phyloP scores from a whole-genome alignment of 108 stramenopile species.

The Skeletonema costatum region DNA sequence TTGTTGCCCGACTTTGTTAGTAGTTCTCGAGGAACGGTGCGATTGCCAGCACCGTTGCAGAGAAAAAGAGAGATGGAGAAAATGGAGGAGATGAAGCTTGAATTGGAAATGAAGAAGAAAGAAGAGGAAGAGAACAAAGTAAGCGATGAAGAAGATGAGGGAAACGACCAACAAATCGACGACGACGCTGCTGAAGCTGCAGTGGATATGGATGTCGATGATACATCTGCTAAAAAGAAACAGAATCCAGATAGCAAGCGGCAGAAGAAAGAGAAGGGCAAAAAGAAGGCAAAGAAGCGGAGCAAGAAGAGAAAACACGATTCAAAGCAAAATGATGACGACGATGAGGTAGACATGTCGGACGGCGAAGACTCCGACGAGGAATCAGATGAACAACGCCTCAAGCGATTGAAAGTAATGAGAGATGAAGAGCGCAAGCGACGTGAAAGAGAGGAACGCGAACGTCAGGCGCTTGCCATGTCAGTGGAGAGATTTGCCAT shows the following conservation, averaged over 20 bases:
- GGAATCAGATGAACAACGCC: slow-evolving; percentile 66
- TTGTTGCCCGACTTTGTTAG: slow-evolving; percentile 91
- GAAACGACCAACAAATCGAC: slow-evolving; percentile 16
- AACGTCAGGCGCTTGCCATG: slow-evolving; percentile 76
- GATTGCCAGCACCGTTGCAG: slow-evolving; percentile 60
- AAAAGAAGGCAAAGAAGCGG: not conserved
- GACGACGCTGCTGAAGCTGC: slow-evolving; percentile 13
- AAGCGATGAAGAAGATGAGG: not conserved
- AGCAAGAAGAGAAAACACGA: slow-evolving; percentile 22
- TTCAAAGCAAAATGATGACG: not conserved
- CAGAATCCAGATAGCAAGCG: slow-evolving; percentile 3
- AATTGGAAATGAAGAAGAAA: slow-evolving; percentile 18
- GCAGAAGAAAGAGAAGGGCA: not conserved
- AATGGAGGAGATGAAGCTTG: slow-evolving; percentile 23
- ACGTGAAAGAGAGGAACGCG: slow-evolving; percentile 56
- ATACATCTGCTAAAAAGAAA: slow-evolving; percentile 6
- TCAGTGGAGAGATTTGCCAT: slow-evolving; percentile 92
- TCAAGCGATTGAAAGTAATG: slow-evolving; percentile 60
- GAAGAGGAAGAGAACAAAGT: slow-evolving; percentile 54
- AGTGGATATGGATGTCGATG: not conserved
- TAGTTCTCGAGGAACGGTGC: slow-evolving; percentile 64
- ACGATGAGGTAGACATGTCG: slow-evolving; percentile 18
- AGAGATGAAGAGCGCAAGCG: slow-evolving; percentile 69
- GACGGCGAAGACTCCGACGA: slow-evolving; percentile 68
- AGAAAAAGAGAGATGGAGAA: slow-evolving; percentile 45